A percentile compares a stretch with the other conserved stretches of the same genome.
phyloP scores from a whole-genome alignment of 2,329 filamentous ascomycete genomes.

The Penicillium sp. region DNA sequence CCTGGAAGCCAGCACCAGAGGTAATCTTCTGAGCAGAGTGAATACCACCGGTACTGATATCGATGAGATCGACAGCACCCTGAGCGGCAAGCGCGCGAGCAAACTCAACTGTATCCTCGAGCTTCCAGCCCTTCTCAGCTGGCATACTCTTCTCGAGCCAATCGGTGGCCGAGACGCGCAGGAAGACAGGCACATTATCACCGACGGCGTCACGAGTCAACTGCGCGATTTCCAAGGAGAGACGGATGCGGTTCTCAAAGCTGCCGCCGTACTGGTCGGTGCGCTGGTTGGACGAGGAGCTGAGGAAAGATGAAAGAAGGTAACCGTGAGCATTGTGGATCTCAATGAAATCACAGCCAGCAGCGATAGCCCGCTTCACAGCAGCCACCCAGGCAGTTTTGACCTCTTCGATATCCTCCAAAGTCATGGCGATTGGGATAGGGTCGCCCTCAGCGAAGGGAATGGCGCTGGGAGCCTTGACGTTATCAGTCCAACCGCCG shows the following conservation, averaged over 20 bases:
- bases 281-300: slow-evolving; percentile 66
- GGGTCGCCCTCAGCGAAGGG: slow-evolving; percentile 63
- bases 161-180: slow-evolving; percentile 71
- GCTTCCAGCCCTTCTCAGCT: slow-evolving; percentile 66
- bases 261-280: slow-evolving; percentile 56
- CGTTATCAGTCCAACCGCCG: slow-evolving; percentile 56
- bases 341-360: slow-evolving; percentile 75
- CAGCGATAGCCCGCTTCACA: slow-evolving; percentile 60
- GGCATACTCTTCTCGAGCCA: slow-evolving; percentile 65
- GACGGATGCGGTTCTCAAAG: slow-evolving; percentile 63
- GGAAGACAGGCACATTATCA: slow-evolving; percentile 66
- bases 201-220: slow-evolving; percentile 63
- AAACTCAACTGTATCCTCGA: slow-evolving; percentile 63
- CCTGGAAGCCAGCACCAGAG: slow-evolving; percentile 67
- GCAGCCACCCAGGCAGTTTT: slow-evolving; percentile 63
- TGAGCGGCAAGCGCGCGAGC: slow-evolving; percentile 65
- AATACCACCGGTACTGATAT: slow-evolving; percentile 76
- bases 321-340: slow-evolving; percentile 80
- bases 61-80: slow-evolving; percentile 75
- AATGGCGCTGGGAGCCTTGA: slow-evolving; percentile 59
- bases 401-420: slow-evolving; percentile 65
- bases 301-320: slow-evolving; percentile 68
- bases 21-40: slow-evolving; percentile 49
- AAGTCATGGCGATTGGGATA: slow-evolving; percentile 66
- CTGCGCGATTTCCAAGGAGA: slow-evolving; percentile 67